Percentiles rank a stretch among this genome's conserved stretches.
phyloP scores from a whole-genome alignment of 139 green algal genomes.

The Chlorella sp. region DNA sequence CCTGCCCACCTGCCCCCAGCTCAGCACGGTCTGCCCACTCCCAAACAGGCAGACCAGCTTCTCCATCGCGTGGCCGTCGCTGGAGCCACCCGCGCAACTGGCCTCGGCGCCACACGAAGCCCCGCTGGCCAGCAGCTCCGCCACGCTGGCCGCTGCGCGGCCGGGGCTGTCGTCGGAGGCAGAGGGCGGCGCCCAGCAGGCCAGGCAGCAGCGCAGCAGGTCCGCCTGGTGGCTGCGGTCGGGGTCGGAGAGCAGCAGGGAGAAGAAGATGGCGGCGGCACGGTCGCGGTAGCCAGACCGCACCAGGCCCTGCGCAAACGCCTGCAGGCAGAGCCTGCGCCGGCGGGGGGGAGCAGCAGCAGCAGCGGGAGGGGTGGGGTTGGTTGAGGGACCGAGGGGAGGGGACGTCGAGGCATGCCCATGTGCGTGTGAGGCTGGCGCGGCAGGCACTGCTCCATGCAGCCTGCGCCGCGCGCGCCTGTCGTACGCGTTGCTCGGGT shows the following conservation, averaged over 20 bases:
- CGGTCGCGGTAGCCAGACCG: constrained; percentile 17
- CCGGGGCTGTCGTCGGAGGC: background rate
- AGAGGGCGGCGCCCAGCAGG: constrained; percentile 27
- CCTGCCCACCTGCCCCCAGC: constrained; percentile 34
- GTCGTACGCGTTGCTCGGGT: constrained; percentile 49
- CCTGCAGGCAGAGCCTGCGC: constrained; percentile 29
- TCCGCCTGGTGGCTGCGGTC: constrained; percentile 49
- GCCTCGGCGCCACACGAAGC: constrained; percentile 7
- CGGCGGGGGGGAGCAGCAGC: no score
- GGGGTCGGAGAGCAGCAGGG: constrained; percentile 41
- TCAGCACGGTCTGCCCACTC: constrained; percentile 24
- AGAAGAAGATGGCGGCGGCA: constrained; percentile 46
- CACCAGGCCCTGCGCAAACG: constrained; percentile 53
- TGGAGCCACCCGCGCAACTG: background rate
- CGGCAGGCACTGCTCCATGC: background rate
- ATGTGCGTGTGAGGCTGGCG: no score
- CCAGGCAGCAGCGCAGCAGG: constrained; percentile 52
- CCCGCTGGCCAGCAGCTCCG: background rate
- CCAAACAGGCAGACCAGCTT: constrained; percentile 52
- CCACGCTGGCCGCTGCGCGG: background rate
- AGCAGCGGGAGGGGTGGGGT: background rate
- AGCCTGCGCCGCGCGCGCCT: no score
- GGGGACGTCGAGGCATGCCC: no score
- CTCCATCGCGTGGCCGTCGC: constrained; percentile 26
- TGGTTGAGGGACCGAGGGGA: no score